These are phyloP conservation scores for Mucor racemosus DNA, from an alignment of 371 early-diverging fungal species.

Conservation along the genomic window DNA sequence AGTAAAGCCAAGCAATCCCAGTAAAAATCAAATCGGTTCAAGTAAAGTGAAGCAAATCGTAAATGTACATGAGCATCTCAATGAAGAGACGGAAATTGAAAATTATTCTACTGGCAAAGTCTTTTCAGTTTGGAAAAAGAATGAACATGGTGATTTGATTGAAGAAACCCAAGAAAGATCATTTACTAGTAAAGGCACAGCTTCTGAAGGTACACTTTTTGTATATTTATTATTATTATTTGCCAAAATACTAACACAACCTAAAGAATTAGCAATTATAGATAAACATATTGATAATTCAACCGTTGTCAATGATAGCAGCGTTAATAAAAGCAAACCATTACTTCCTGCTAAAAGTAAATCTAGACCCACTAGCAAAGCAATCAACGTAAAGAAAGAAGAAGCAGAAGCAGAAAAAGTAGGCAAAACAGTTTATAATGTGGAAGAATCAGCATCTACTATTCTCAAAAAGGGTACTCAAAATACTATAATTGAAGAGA, in stretches of 20 bases:
- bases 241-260: no score
- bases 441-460: neutral
- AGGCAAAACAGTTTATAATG: no score
- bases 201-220: neutral
- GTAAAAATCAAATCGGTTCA: neutral
- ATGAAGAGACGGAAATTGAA: conserved; percentile 27
- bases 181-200: no score
- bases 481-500: neutral
- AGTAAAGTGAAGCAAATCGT: conserved; percentile 30
- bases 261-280: no score
- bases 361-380: neutral
- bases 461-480: neutral
- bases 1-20: neutral
- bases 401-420: no score
- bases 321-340: neutral
- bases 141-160: neutral
- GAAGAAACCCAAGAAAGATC: neutral
- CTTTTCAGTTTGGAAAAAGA: conserved; percentile 29
- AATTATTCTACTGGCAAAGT: conserved; percentile 26
- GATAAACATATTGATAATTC: no score
- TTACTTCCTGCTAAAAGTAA: conserved; percentile 1
- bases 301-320: neutral
- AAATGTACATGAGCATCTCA: conserved; percentile 27
- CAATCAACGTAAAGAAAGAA: neutral
- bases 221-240: no score